phyloP scores from a whole-genome alignment of 768 basidiomycete genomes.

The Erythrobasidium yunnanense region DNA sequence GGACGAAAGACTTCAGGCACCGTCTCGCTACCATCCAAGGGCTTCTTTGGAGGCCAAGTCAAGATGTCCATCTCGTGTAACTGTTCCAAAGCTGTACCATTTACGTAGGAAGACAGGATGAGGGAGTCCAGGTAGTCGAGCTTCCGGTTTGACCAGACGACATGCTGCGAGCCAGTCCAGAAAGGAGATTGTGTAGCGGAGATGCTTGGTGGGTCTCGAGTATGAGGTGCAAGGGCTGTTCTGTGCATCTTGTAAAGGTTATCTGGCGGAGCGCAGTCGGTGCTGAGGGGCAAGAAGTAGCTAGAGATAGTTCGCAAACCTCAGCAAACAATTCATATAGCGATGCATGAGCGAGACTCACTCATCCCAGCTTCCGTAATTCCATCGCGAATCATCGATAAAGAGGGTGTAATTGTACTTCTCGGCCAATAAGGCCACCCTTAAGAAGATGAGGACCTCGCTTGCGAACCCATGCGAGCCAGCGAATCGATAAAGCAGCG shows the following conservation, averaged over 20 bases:
- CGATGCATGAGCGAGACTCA: background rate
- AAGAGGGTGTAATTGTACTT: constrained; percentile 6
- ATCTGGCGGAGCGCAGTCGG: background rate
- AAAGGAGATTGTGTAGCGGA: background rate
- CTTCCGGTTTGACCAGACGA: constrained; percentile 10
- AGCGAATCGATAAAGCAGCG: constrained; percentile 5
- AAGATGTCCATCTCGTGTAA: background rate
- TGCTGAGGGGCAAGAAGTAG: constrained; percentile 13
- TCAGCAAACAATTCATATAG: background rate
- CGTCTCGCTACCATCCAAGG: background rate
- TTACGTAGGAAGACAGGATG: background rate
- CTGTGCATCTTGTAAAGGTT: background rate
- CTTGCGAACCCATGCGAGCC: constrained; percentile 17
- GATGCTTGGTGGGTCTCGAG: background rate
- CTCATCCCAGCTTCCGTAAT: constrained; percentile 22
- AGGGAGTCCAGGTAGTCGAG: constrained; percentile 19
- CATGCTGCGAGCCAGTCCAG: constrained; percentile 4
- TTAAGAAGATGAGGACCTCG: constrained; percentile 16
- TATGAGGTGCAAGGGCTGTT: background rate
- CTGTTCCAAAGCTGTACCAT: background rate
- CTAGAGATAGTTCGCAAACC: background rate
- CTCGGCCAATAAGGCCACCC: constrained; percentile 1
- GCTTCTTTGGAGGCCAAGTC: background rate
- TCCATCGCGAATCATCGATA: constrained; percentile 22
- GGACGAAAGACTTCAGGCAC: background rate